Percentiles rank a stretch among this genome's conserved stretches.
phyloP scores from a whole-genome alignment of 805 yeast genomes.

The Barnettozyma siamensis region DNA sequence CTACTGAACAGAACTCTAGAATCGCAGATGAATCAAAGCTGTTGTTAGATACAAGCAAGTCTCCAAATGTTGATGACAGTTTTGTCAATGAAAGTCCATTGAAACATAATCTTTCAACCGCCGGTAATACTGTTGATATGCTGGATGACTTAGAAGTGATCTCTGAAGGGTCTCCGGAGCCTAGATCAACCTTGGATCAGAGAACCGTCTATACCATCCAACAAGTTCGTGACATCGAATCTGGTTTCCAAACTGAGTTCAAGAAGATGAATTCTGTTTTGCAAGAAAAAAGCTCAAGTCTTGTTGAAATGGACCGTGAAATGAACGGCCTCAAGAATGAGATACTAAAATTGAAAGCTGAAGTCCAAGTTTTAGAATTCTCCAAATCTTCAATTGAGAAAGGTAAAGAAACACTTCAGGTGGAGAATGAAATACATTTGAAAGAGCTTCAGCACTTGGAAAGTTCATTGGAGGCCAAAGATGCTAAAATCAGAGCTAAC shows the following conservation, averaged over 20 bases:
- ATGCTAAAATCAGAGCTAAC: constrained; percentile 13
- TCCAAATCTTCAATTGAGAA: constrained; percentile 16
- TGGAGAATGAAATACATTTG: constrained; percentile 19
- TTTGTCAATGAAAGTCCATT: constrained; percentile 17
- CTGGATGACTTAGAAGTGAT: constrained; percentile 7
- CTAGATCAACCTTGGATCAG: constrained; percentile 17
- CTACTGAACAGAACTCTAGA: constrained; percentile 25
- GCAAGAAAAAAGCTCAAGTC: constrained; percentile 13
- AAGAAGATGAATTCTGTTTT: constrained; percentile 18
- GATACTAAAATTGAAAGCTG: constrained; percentile 18
- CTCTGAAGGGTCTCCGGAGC: constrained; percentile 3
- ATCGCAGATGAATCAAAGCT: constrained; percentile 16
- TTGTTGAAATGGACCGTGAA: constrained; percentile 15
- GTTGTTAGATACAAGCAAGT: constrained; percentile 16
- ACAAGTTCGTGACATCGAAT: constrained; percentile 25
- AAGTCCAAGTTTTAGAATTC: constrained; percentile 13
- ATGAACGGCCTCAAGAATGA: constrained; percentile 13
- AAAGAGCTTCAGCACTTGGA: constrained; percentile 15
- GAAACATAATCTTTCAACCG: constrained; percentile 8
- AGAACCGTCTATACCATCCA: constrained; percentile 24
- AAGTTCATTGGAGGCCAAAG: constrained; percentile 8
- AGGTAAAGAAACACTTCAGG: constrained; percentile 16
- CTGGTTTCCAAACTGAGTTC: constrained; percentile 20
- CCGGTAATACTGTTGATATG: constrained; percentile 7
- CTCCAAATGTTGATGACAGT: constrained; percentile 19